These are phyloP conservation scores for Spongispora temasekensis DNA, from an alignment of 1,284 basidiomycete species.

Conservation along the genomic window DNA sequence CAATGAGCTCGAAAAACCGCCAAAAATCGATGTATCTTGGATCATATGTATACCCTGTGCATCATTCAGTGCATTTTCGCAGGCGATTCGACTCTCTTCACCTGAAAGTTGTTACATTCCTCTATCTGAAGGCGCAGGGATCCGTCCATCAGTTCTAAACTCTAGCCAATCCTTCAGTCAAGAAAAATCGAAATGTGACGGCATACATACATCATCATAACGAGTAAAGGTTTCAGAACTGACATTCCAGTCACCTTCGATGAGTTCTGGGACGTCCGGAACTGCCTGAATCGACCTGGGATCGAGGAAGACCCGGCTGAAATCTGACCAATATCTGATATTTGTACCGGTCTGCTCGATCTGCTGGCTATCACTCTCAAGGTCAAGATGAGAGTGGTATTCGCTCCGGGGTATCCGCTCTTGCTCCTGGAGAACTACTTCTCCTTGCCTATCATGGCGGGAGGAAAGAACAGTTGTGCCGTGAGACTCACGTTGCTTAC, in stretches of 20 bases:
- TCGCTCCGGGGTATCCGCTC: constrained; percentile 50
- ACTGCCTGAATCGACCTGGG: constrained; percentile 65
- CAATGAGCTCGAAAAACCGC: constrained; percentile 60
- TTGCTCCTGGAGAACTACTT: constrained; percentile 53
- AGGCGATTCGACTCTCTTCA: constrained; percentile 28
- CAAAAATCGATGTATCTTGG: constrained; percentile 63
- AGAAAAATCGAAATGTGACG: not conserved
- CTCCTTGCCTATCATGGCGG: constrained; percentile 48
- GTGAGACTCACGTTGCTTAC: constrained; percentile 16
- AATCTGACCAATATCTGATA: constrained; percentile 80
- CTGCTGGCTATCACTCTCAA: constrained; percentile 30
- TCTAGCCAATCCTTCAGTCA: constrained; percentile 39
- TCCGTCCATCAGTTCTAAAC: constrained; percentile 62
- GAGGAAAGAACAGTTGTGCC: constrained; percentile 1
- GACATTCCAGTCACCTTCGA: constrained; percentile 56
- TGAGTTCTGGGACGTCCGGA: constrained; percentile 52
- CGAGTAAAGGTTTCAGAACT: constrained; percentile 53
- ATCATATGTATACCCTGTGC: constrained; percentile 66
- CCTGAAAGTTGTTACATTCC: constrained; percentile 74
- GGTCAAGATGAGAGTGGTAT: constrained; percentile 55
- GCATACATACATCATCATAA: constrained; percentile 52
- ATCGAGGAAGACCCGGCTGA: constrained; percentile 65
- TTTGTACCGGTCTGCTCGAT: constrained; percentile 25
- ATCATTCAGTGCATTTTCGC: constrained; percentile 3
- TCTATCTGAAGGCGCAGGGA: constrained; percentile 66